A percentile compares a stretch with the other conserved stretches of the same genome.
Conservation (phyloP, 495 filamentous ascomycete species). For the Lichenothelia convexa region DNA sequence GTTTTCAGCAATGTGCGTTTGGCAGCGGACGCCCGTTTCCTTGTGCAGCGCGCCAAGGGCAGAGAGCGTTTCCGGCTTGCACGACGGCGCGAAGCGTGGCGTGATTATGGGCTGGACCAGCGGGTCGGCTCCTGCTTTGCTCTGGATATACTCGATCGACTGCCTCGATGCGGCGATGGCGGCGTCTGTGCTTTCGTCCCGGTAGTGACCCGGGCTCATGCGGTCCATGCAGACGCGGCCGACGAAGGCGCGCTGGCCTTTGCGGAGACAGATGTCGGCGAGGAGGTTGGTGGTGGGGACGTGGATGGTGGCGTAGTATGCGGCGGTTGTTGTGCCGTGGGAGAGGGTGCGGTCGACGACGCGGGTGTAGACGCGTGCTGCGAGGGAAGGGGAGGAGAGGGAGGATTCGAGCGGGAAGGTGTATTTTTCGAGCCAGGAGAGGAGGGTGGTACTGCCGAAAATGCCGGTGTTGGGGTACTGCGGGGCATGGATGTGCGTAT, state of each 20-base stretch:
- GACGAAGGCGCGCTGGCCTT: slow-evolving; percentile 77
- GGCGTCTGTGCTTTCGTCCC: slow-evolving; percentile 40
- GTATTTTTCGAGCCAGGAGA: slow-evolving; percentile 83
- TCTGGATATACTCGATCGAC: slow-evolving; percentile 46
- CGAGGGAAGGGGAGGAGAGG: slow-evolving; percentile 33
- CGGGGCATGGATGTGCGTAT: slow-evolving; percentile 86
- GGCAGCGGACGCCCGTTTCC: slow-evolving; percentile 43
- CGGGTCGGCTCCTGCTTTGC: slow-evolving; percentile 39
- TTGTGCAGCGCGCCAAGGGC: slow-evolving; percentile 44
- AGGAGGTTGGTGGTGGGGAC: slow-evolving; percentile 72
- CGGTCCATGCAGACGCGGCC: slow-evolving; percentile 84
- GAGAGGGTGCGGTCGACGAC: slow-evolving; percentile 63
- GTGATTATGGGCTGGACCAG: slow-evolving; percentile 70
- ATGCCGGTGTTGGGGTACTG: slow-evolving; percentile 88
- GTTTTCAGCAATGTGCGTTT: slow-evolving; percentile 92
- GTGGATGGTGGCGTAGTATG: slow-evolving; percentile 83
- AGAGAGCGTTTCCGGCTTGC: slow-evolving; percentile 38
- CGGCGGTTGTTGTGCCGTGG: slow-evolving; percentile 76
- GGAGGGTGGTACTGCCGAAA: slow-evolving; percentile 74
- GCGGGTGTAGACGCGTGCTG: slow-evolving; percentile 46
- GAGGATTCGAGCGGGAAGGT: slow-evolving; percentile 86
- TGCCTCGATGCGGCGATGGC: slow-evolving; percentile 37
- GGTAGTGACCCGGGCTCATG: slow-evolving; percentile 54
- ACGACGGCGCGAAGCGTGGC: slow-evolving; percentile 74
- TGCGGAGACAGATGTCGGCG: slow-evolving; percentile 52